These are phyloP conservation scores for Cladosporium sp. DNA, from an alignment of 2,329 filamentous ascomycete species.

Conservation along the genomic window DNA sequence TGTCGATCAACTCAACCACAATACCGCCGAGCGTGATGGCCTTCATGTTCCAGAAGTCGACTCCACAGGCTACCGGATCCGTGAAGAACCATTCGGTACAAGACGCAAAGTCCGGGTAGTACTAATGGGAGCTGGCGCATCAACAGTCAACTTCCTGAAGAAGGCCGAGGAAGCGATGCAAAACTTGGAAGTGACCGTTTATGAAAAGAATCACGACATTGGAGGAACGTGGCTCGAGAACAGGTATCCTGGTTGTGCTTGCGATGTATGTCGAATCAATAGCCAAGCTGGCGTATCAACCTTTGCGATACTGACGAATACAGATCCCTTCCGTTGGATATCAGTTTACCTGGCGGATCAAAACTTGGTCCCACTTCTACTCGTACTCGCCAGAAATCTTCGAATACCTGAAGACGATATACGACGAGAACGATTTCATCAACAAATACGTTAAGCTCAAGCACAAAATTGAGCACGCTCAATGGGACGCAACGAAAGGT, in stretches of 20 bases:
- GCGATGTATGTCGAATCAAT: constrained; percentile 36
- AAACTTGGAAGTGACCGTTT: constrained; percentile 43
- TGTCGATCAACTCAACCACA: constrained; percentile 30
- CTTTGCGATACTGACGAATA: neutral
- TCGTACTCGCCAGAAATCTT: constrained; percentile 53
- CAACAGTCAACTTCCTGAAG: constrained; percentile 47
- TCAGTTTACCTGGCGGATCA: constrained; percentile 56
- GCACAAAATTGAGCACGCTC: constrained; percentile 47
- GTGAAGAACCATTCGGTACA: constrained; percentile 48
- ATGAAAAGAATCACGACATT: constrained; percentile 42
- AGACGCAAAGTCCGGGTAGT: constrained; percentile 45
- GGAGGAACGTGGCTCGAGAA: constrained; percentile 42
- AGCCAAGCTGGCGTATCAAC: neutral
- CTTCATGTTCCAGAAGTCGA: constrained; percentile 41
- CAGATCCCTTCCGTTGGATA: constrained; percentile 41
- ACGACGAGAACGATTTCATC: constrained; percentile 47
- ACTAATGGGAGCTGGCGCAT: constrained; percentile 48
- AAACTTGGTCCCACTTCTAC: constrained; percentile 52
- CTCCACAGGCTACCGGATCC: constrained; percentile 45
- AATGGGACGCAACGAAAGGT: constrained; percentile 47
- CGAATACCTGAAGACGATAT: constrained; percentile 51
- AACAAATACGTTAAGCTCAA: constrained; percentile 50
- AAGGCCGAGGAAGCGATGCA: constrained; percentile 47
- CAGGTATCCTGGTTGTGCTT: constrained; percentile 46
- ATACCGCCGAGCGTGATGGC: constrained; percentile 35